phyloP scores from a whole-genome alignment of 805 yeast genomes.

The Saccharomycopsis synnaedendra region DNA sequence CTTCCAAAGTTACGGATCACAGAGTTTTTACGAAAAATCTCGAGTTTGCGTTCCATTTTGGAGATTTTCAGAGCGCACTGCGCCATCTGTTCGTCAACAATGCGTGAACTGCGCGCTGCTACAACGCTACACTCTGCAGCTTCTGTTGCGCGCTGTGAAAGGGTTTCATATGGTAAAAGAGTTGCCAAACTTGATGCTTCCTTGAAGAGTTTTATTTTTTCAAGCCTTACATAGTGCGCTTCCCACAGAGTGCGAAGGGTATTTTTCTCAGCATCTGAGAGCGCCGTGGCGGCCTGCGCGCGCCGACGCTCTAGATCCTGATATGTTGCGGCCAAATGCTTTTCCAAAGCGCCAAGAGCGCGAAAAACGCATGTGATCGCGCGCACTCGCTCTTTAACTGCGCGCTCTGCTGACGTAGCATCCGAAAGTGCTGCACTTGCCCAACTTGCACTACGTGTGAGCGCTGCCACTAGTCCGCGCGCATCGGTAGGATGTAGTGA shows the following conservation, averaged over 20 bases:
- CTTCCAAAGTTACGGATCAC: slow-evolving; percentile 23
- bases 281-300: slow-evolving; percentile 26
- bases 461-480: slow-evolving; percentile 20
- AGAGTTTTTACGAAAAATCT: slow-evolving; percentile 27
- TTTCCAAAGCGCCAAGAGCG: slow-evolving; percentile 35
- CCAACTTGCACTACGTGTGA: slow-evolving; percentile 34
- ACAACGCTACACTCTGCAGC: too few relatives aligned
- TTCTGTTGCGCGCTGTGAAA: background rate
- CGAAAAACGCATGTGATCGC: slow-evolving; percentile 33
- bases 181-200: slow-evolving; percentile 24
- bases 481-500: too few relatives aligned
- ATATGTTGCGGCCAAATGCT: slow-evolving; percentile 38
- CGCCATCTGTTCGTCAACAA: slow-evolving; percentile 15
- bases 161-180: slow-evolving; percentile 20
- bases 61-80: slow-evolving; percentile 21
- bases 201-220: slow-evolving; percentile 19
- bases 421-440: slow-evolving; percentile 34
- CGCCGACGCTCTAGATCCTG: slow-evolving; percentile 37
- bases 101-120: slow-evolving; percentile 24
- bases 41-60: slow-evolving; percentile 32
- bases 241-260: slow-evolving; percentile 33
- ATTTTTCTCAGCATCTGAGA: slow-evolving; percentile 29
- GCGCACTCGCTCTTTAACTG: slow-evolving; percentile 21
- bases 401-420: slow-evolving; percentile 24
- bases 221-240: slow-evolving; percentile 22